phyloP scores from a whole-genome alignment of 1,139 yeast species.

The Yamadazyma dushanensis region DNA sequence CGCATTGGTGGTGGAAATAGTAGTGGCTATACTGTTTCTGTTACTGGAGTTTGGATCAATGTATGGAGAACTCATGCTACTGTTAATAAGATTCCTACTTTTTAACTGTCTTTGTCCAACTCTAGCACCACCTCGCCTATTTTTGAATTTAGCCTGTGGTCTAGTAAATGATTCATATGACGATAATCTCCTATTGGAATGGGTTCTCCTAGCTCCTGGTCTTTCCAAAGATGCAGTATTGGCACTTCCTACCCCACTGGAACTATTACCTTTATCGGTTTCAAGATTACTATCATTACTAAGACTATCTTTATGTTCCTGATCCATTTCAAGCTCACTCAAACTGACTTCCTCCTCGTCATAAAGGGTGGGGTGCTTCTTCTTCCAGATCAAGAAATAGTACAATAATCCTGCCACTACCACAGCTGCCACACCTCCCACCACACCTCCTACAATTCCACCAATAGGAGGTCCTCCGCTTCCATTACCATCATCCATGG shows the following conservation, averaged over 20 bases:
- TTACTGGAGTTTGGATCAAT: conserved; percentile 27
- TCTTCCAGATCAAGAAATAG: conserved; percentile 33
- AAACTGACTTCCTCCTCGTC: conserved; percentile 26
- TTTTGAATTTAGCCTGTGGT: conserved; percentile 27
- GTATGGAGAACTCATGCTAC: conserved; percentile 18
- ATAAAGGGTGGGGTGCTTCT: conserved; percentile 24
- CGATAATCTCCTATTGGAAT: conserved; percentile 32
- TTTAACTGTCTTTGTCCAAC: conserved; percentile 15
- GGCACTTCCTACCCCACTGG: conserved; percentile 3
- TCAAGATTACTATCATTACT: conserved; percentile 15
- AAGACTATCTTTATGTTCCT: conserved; percentile 20
- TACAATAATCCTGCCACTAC: conserved; percentile 34
- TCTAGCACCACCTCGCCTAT: conserved; percentile 15
- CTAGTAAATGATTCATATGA: conserved; percentile 49
- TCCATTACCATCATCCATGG: conserved; percentile 13
- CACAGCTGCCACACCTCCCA: conserved; percentile 48
- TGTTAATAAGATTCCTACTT: conserved; percentile 12
- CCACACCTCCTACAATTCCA: conserved; percentile 66
- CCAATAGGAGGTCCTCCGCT: conserved; percentile 36
- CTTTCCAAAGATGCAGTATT: conserved; percentile 7
- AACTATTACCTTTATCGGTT: conserved; percentile 4
- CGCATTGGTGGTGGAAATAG: conserved; percentile 68
- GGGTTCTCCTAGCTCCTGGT: conserved; percentile 10
- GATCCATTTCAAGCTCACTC: conserved; percentile 22
- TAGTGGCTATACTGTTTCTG: conserved; percentile 54